Conservation (phyloP, 1,284 basidiomycete genomes). For the Cutaneotrichosporon cutaneum region DNA sequence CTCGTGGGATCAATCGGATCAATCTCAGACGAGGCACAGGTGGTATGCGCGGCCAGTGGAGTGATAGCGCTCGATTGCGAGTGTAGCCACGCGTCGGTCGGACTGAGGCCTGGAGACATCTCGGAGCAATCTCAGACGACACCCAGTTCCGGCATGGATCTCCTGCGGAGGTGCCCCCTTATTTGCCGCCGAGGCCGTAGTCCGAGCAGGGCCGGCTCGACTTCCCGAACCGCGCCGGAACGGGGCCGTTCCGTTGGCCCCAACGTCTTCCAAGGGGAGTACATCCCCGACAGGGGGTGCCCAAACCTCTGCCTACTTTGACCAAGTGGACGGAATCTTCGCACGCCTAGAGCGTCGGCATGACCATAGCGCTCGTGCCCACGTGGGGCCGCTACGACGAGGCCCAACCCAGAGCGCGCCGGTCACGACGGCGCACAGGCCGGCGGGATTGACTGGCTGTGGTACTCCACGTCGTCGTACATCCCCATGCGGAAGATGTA, state of each 20-base stretch:
- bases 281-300: slow-evolving; percentile 14
- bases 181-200: slow-evolving; percentile 28
- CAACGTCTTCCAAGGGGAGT: background rate
- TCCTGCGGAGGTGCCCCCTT: no score
- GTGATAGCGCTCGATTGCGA: no score
- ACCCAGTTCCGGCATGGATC: no score
- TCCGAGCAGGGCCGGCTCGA: slow-evolving; percentile 28
- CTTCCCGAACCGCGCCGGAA: slow-evolving; percentile 26
- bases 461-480: slow-evolving; percentile 16
- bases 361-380: slow-evolving; percentile 24
- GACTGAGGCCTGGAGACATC: no score
- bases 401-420: background rate
- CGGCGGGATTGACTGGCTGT: slow-evolving; percentile 2
- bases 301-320: slow-evolving; percentile 25
- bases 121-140: no score
- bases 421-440: background rate
- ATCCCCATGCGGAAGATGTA: slow-evolving; percentile 21
- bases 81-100: no score
- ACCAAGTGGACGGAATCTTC: slow-evolving; percentile 22
- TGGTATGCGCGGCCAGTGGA: no score
- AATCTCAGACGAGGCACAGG: no score
- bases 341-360: slow-evolving; percentile 19
- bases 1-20: no score
- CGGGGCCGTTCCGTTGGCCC: slow-evolving; percentile 26
- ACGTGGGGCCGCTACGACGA: slow-evolving; percentile 31